phyloP scores from a whole-genome alignment of 805 yeast genomes.

The Saturnispora saitoi region DNA sequence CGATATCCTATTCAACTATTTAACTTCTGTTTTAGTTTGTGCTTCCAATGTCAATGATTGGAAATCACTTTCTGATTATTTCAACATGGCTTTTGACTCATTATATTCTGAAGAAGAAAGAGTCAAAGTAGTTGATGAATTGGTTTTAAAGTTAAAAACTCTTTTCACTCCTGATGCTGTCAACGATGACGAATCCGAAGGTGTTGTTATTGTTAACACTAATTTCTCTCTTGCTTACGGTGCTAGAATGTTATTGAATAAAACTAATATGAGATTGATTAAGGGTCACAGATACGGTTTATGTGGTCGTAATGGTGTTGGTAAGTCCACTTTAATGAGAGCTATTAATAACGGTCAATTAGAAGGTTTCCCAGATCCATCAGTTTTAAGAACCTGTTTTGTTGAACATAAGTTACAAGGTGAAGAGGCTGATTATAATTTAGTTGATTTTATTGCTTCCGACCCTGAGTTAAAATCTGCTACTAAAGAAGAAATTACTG shows the following conservation, averaged over 20 bases:
- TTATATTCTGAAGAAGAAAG: conserved; percentile 30
- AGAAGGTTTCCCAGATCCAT: conserved; percentile 93
- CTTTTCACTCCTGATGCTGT: conserved; percentile 47
- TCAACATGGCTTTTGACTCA: conserved; percentile 33
- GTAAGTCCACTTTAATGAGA: conserved; percentile 95
- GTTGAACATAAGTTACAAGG: conserved; percentile 97
- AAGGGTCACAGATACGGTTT: conserved; percentile 97
- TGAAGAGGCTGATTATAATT: conserved; percentile 82
- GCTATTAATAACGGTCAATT: conserved; percentile 93
- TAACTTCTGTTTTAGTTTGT: conserved; percentile 44
- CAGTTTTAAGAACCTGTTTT: conserved; percentile 83
- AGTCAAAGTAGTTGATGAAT: conserved; percentile 33
- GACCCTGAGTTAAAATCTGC: conserved; percentile 73
- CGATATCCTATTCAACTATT: conserved; percentile 36
- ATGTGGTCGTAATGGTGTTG: conserved; percentile 98
- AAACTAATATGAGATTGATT: conserved; percentile 76
- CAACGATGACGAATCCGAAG: conserved; percentile 63
- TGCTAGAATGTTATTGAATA: conserved; percentile 91
- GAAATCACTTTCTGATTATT: conserved; percentile 49
- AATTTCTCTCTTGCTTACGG: conserved; percentile 96
- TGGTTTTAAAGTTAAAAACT: conserved; percentile 42
- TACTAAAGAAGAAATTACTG: conserved; percentile 60
- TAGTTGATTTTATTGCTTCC: conserved; percentile 78
- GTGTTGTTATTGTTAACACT: conserved; percentile 85
- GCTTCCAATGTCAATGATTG: conserved; percentile 72